Evolutionary conservation across 2,329 filamentous ascomycete species (phyloP).

Genomic region (Cytospora piceicola): DNA sequence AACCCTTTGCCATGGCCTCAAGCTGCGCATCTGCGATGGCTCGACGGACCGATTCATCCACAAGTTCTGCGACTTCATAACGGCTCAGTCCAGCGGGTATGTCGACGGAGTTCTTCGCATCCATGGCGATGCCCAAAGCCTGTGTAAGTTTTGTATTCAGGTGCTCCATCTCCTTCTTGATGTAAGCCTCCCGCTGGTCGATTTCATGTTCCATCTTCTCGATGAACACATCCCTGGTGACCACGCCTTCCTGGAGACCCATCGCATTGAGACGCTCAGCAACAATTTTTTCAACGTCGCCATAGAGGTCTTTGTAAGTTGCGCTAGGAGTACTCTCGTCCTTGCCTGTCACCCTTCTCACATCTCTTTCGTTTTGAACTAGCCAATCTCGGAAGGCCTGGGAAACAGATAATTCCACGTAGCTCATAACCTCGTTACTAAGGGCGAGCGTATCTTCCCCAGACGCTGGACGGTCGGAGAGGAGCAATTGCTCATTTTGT

Average conservation of each 20-base stretch:
- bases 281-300: constrained; percentile 43
- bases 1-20: constrained; percentile 50
- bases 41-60: constrained; percentile 48
- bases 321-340: constrained; percentile 12
- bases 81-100: constrained; percentile 42
- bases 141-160: constrained; percentile 39
- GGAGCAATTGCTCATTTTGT: constrained; percentile 39
- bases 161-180: constrained; percentile 46
- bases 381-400: constrained; percentile 58
- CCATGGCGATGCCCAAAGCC: constrained; percentile 36
- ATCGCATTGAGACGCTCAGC: constrained; percentile 34
- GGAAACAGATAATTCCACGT: constrained; percentile 39
- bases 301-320: constrained; percentile 18
- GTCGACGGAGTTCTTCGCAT: constrained; percentile 38
- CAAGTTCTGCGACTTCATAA: constrained; percentile 46
- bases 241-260: constrained; percentile 41
- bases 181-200: constrained; percentile 43
- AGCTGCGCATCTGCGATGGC: constrained; percentile 52
- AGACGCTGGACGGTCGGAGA: constrained; percentile 16
- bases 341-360: constrained; percentile 13
- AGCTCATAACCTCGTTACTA: constrained; percentile 11
- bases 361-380: constrained; percentile 49
- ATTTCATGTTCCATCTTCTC: constrained; percentile 47
- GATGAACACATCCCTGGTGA: constrained; percentile 56
- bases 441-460: neutral